These are phyloP conservation scores for Euphrasia arctica DNA, from an alignment of 305 asterid genomes.

Conservation along the genomic window DNA sequence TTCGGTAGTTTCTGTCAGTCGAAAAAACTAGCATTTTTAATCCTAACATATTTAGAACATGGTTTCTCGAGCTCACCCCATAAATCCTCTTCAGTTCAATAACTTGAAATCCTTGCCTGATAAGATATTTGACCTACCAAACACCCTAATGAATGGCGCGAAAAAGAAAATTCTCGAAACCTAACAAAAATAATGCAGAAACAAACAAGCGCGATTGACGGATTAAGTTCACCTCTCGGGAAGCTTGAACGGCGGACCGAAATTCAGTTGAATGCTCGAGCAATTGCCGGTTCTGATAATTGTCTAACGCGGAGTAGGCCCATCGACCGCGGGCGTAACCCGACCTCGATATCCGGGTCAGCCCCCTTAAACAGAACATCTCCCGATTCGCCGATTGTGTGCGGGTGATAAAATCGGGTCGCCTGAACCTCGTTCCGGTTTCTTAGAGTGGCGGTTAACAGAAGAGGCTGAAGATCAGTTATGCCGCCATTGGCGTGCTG, in stretches of 20 bases:
- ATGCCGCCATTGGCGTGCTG: constrained; percentile 25
- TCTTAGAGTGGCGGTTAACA: constrained; percentile 19
- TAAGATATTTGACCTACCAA: constrained; percentile 2
- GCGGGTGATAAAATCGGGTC: neutral
- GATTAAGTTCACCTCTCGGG: constrained; percentile 48
- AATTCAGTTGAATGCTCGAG: constrained; percentile 41
- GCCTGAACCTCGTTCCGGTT: neutral
- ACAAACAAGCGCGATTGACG: constrained; percentile 1
- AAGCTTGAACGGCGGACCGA: constrained; percentile 35
- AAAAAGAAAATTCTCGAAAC: neutral
- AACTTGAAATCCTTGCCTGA: neutral
- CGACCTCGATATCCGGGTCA: constrained; percentile 54
- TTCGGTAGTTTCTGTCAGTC: neutral
- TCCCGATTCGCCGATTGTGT: constrained; percentile 16
- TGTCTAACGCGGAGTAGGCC: constrained; percentile 33
- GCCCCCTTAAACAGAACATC: constrained; percentile 47
- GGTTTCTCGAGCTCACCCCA: constrained; percentile 10
- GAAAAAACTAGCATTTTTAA: neutral
- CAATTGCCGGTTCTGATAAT: constrained; percentile 27
- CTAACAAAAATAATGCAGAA: neutral
- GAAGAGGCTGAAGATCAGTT: constrained; percentile 15
- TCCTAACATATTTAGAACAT: constrained; percentile 2
- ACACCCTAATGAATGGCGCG: neutral
- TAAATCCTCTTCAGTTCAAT: neutral
- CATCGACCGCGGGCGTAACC: constrained; percentile 43